Conservation (phyloP, 2,329 filamentous ascomycete genomes). For the Tolypocladium inflatum region DNA sequence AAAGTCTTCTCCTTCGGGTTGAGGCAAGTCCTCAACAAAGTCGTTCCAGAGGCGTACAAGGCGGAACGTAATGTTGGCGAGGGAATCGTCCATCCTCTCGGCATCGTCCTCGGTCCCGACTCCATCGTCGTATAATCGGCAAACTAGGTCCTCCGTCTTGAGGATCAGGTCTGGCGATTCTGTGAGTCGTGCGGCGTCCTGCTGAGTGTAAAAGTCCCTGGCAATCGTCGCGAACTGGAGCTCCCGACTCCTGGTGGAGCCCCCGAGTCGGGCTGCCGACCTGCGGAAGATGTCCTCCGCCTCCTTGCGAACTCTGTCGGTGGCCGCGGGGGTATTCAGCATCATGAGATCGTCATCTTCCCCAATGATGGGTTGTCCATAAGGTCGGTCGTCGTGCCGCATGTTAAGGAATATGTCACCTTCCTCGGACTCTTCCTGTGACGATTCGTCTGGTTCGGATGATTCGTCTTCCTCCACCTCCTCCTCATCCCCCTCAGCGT, state of each 20-base stretch:
- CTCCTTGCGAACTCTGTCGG: constrained; percentile 41
- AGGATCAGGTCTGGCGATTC: constrained; percentile 68
- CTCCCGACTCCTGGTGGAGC: constrained; percentile 36
- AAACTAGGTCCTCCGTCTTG: constrained; percentile 63
- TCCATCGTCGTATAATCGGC: constrained; percentile 53
- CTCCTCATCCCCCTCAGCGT: constrained; percentile 25
- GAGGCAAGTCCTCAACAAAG: constrained; percentile 38
- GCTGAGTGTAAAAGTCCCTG: constrained; percentile 52
- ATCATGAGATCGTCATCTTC: constrained; percentile 44
- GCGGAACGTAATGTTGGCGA: constrained; percentile 42
- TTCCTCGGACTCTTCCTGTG: constrained; percentile 30
- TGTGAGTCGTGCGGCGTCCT: constrained; percentile 48
- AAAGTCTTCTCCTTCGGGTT: constrained; percentile 41
- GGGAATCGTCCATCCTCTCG: constrained; percentile 44
- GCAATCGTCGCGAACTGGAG: constrained; percentile 63
- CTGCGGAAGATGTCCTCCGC: constrained; percentile 47
- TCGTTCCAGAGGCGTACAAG: constrained; percentile 48
- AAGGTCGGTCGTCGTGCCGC: constrained; percentile 30
- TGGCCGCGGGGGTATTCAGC: constrained; percentile 45
- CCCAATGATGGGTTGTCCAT: constrained; percentile 28
- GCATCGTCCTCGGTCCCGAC: constrained; percentile 46
- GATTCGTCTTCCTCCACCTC: constrained; percentile 16
- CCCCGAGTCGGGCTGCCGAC: constrained; percentile 36
- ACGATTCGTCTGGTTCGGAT: constrained; percentile 16
- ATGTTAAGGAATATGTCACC: constrained; percentile 42